Conservation (phyloP, 2,329 filamentous ascomycete species). For the Penicillium sp. region DNA sequence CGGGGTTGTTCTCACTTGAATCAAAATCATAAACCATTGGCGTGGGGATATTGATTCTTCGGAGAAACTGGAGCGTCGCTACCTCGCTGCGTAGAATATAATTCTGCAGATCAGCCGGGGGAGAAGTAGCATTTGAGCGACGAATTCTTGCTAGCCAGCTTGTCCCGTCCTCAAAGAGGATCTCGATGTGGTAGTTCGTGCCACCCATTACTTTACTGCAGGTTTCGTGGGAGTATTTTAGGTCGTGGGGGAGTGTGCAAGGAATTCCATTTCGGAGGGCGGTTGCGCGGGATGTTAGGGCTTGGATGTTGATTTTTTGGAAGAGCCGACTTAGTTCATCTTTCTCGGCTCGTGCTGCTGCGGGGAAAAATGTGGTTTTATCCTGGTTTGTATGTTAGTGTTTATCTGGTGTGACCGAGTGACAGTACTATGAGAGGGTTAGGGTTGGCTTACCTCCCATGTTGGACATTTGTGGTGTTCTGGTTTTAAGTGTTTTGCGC, state of each 20-base stretch:
- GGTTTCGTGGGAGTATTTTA: conserved; percentile 38
- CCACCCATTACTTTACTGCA: conserved; percentile 46
- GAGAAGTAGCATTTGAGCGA: conserved; percentile 43
- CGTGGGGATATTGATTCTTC: conserved; percentile 36
- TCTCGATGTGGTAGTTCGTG: conserved; percentile 48
- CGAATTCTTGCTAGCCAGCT: conserved; percentile 48
- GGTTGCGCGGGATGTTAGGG: conserved; percentile 40
- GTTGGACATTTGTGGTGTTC: conserved; percentile 36
- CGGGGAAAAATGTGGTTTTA: conserved; percentile 35
- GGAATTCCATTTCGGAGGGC: conserved; percentile 36
- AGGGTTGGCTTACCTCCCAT: conserved; percentile 35
- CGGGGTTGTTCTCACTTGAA: conserved; percentile 33
- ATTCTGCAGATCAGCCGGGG: conserved; percentile 29
- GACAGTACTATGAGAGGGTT: too few species aligned
- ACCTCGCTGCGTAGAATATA: conserved; percentile 44
- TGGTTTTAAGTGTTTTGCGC: conserved; percentile 34
- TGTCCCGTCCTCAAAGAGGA: conserved; percentile 47
- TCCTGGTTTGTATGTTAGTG: conserved; percentile 23
- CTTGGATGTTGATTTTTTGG: conserved; percentile 36
- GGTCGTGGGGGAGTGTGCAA: conserved; percentile 36
- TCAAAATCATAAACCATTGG: conserved; percentile 42
- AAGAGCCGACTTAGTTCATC: conserved; percentile 38
- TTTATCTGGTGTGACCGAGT: not conserved
- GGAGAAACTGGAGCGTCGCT: conserved; percentile 44
- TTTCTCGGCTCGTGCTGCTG: conserved; percentile 35